Base-by-base conservation (phyloP, 352 stramenopile species). In the Globisporangium nagaii region DNA sequence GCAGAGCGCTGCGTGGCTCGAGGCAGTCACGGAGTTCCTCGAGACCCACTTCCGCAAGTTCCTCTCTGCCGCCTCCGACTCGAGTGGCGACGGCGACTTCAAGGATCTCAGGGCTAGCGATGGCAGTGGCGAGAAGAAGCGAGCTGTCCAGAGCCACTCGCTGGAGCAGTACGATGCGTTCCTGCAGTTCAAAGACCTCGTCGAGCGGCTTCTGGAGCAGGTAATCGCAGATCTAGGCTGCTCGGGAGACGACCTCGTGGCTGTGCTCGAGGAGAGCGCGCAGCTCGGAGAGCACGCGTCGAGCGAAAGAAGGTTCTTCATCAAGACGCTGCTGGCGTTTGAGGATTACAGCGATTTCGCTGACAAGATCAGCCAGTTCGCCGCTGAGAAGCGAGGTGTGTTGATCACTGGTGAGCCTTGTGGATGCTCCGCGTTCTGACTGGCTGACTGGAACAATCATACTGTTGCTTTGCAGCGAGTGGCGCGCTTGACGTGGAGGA, bases 261-360 rank as follows among this genome's bases (percentile, higher is more conserved):
- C 50, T 2, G 71, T 71, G 2, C 61, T 92, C 2, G 37, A 86
- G 17, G 62, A 77, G 5, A 78, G 70, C 27, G 54, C 70, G 24
- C 66, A 56, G 1, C 68, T 66, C 4, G 67, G 70, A 25, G 56
- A 45, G 12, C 53, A 67, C 20, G 24, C 75, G 19, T 69, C 72
- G 10, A 68, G 63, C 1, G 79, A 89, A 44, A 70, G 75, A 10
- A 59, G 62, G 4, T 83, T 86, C 42, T 79, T 86, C 46, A 73
- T 92, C 61, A 73, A 89, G 60, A 89, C 70, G 25, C 66, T 90
- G 41, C 66, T 92, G 10, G 71, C 82, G 15, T 89, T 88, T 44
- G 75, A 90, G 37, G 66, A 87, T 51, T 92, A 76, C 53, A 63
- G 70, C 20, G 62, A 70, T 10, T 92, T 92, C n/a, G 69, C 66